Evolutionary conservation across 208 protist genomes (phyloP), one percentile per base, ranked within the genome.

Genomic region (Trypanosoma boissoni): DNA sequence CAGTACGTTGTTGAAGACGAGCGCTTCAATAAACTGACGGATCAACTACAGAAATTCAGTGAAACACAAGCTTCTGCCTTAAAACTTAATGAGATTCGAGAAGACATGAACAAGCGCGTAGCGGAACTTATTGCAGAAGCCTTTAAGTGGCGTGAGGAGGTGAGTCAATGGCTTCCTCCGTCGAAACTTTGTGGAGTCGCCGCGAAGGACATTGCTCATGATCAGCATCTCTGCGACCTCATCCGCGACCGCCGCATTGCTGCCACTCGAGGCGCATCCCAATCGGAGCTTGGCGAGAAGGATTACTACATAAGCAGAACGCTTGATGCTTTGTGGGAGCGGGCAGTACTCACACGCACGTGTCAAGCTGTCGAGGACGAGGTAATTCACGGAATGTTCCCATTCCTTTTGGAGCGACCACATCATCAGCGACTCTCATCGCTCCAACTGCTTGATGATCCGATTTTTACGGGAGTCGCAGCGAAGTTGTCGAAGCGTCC

Each of bases 1-100:
- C 52, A 72, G 23, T 72, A 85, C 36, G 69, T 85, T 3, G 41
- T 86, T 4, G 74, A 80, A 34, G 79, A 91, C 46, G 58, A 68
- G 10, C 46, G 34, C n/a, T 76, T 86, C 36, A 68, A 72, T 44
- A 18, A 18, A 12, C 54, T 80, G 12, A 46, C 65, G 41, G 48
- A 69, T 10, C 44, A 64, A 16, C 53, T 68, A 4, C 59, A 76
- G 52, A 56, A 45, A 18, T 39, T 61, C 36, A 63, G 56, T 16
- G 64, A 64, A 1, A 61, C 72, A 37, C 50, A 59, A 10, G 58
- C 65, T 5, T 8, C 56, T 3, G 23, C 23, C 21, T 43, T 44
- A 27, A 65, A 64, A 39, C 44, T 79, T 50, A 44, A 49, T 8
- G 34, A 37, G 5, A 53, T 59, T 20, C 43, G 66, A 34, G 54